phyloP scores from a whole-genome alignment of 1,284 basidiomycete species.

The Ganoderma boninense region DNA sequence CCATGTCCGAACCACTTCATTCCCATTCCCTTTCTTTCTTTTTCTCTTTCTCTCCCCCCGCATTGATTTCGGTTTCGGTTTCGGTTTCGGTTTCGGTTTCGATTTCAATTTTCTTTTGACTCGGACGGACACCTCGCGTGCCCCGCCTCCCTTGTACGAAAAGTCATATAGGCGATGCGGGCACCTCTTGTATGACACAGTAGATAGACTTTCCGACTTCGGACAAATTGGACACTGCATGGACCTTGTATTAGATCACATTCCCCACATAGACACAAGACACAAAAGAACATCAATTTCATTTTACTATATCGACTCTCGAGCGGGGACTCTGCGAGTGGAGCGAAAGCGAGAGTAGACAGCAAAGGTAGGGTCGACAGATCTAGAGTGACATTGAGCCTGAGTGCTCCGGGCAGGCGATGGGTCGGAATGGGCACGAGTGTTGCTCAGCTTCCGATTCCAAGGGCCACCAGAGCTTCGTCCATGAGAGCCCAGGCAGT shows the following conservation, averaged over 20 bases:
- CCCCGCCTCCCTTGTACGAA: not conserved
- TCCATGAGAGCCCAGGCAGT: too few species aligned
- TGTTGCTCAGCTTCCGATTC: too few species aligned
- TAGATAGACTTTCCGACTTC: not conserved
- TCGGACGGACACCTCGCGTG: not conserved
- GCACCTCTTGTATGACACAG: slow-evolving; percentile 4
- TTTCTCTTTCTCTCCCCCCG: too few species aligned
- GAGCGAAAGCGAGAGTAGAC: too few species aligned
- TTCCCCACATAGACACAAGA: not conserved
- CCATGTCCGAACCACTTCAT: not conserved
- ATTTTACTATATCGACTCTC: too few species aligned
- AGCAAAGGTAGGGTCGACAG: too few species aligned
- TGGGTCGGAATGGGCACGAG: too few species aligned
- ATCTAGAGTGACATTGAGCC: too few species aligned
- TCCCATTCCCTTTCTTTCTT: not conserved
- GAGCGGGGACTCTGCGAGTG: too few species aligned
- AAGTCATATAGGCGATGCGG: not conserved
- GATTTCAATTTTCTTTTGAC: not conserved
- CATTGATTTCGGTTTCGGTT: not conserved
- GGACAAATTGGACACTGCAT: not conserved
- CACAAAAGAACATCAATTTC: not conserved
- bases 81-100: not conserved
- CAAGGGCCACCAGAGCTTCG: too few species aligned
- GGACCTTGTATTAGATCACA: not conserved
- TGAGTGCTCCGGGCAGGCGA: too few species aligned